Conservation (phyloP, 2,329 filamentous ascomycete genomes). For the Thielaviopsis populi region DNA sequence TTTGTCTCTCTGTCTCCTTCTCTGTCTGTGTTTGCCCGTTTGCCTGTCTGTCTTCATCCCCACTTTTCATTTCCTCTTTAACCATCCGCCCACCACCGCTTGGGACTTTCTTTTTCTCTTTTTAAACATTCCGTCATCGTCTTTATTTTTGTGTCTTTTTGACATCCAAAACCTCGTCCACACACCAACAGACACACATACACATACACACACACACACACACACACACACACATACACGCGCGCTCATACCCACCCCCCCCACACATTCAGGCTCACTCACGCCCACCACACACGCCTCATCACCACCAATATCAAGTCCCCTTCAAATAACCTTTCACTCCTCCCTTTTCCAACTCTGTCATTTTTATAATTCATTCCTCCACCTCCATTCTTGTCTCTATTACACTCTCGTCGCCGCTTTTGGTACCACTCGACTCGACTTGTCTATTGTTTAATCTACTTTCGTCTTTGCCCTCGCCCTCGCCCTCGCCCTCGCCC, state of each 20-base stretch:
- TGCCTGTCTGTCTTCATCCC: neutral
- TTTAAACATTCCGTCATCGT: neutral
- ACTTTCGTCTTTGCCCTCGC: neutral
- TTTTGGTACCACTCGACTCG: neutral
- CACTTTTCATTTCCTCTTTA: conserved; percentile 9
- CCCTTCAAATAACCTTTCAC: neutral
- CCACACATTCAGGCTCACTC: too few species aligned
- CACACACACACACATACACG: too few species aligned
- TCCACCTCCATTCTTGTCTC: neutral
- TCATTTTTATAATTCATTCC: neutral
- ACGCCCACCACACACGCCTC: too few species aligned
- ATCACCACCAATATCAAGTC: too few species aligned
- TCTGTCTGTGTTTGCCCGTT: neutral
- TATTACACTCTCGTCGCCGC: neutral
- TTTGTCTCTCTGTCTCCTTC: neutral
- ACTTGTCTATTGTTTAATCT: conserved; percentile 1
- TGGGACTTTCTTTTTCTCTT: neutral
- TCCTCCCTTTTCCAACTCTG: neutral
- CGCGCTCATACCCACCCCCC: too few species aligned
- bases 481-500: neutral
- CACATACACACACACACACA: neutral
- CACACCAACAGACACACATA: neutral
- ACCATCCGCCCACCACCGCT: neutral
- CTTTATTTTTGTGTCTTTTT: neutral
- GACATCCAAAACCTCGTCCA: too few species aligned